Base-by-base conservation (phyloP, 2,329 filamentous ascomycete species). In the Botrytis fragariae region DNA sequence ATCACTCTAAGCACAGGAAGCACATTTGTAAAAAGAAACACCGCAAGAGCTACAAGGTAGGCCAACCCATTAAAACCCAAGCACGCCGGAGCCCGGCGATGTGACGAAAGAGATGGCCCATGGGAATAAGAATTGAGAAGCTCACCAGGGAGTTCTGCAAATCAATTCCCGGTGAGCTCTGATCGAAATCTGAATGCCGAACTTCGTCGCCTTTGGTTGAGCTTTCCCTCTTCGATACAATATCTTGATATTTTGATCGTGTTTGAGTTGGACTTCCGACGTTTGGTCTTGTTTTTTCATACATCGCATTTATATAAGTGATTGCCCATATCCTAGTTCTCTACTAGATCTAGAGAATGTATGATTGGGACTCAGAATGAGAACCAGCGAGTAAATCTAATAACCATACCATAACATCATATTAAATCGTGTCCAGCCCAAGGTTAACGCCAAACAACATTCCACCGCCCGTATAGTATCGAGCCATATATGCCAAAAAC, bases 231-330 rank as follows among this genome's bases (percentile, higher is more conserved):
- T 29, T 35, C 18, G 8, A 35, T 35, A 59, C 35, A 22, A 20
- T 9, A 5, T 10, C 16, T 18, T 59, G 54, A 2, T 18, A 5
- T 59, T 2, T 5, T 6, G 16, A 10, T 20, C 9, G 18, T 35
- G n/a, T 35, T 10, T 35, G 54, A 35, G 3, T 4, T 35, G 1
- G 3, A 20, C 22, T 59, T 59, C 3, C 35, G 7, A 18, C 29
- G 18, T 59, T 35, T 1, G 29, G 4, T 22, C 22, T 22, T 2
- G 8, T 59, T 4, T 32, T 35, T 20, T 59, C 1, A 22, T 20
- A 10, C 0, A 32, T 32, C 5, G 57, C 0, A 39, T n/a, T 39
- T 16, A n/a, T 4, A n/a, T 10, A 18, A 39, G 1, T 14, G 29
- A 20, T 65, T 35, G 14, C 25, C 9, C 8, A 0, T 51, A 25